Conservation (phyloP, 2,329 filamentous ascomycete species). For the Aspergillus ochraceus region DNA sequence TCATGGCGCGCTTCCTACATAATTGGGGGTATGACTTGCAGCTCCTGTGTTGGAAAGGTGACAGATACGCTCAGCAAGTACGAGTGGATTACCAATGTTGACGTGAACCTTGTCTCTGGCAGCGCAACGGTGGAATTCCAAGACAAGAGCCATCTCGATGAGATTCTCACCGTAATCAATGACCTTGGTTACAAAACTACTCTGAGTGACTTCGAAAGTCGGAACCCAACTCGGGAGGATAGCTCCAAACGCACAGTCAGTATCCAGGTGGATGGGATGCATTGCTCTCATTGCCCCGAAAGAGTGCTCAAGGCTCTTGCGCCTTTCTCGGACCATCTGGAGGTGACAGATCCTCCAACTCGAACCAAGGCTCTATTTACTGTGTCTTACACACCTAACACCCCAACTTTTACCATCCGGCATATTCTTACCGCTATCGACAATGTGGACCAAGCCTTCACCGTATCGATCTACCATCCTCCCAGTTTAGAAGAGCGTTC, state of each 20-base stretch:
- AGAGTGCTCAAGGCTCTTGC: constrained; percentile 39
- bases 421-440: constrained; percentile 69
- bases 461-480: constrained; percentile 67
- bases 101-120: constrained; percentile 54
- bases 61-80: constrained; percentile 48
- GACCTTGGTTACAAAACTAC: constrained; percentile 67
- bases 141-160: constrained; percentile 45
- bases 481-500: constrained; percentile 82
- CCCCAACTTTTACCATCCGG: constrained; percentile 72
- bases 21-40: constrained; percentile 60
- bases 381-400: constrained; percentile 67
- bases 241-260: constrained; percentile 57
- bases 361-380: constrained; percentile 66
- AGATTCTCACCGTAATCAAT: constrained; percentile 53
- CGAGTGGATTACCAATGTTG: constrained; percentile 47
- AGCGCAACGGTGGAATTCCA: constrained; percentile 51
- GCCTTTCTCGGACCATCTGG: constrained; percentile 48
- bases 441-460: constrained; percentile 64
- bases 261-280: constrained; percentile 69
- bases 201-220: constrained; percentile 48
- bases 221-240: constrained; percentile 30
- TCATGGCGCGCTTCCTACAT: constrained; percentile 24
- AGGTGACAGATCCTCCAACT: constrained; percentile 49
- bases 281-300: constrained; percentile 69
- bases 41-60: constrained; percentile 54